These are phyloP conservation scores for Hanseniaspora lachancei DNA, from an alignment of 805 yeast species.

Conservation along the genomic window DNA sequence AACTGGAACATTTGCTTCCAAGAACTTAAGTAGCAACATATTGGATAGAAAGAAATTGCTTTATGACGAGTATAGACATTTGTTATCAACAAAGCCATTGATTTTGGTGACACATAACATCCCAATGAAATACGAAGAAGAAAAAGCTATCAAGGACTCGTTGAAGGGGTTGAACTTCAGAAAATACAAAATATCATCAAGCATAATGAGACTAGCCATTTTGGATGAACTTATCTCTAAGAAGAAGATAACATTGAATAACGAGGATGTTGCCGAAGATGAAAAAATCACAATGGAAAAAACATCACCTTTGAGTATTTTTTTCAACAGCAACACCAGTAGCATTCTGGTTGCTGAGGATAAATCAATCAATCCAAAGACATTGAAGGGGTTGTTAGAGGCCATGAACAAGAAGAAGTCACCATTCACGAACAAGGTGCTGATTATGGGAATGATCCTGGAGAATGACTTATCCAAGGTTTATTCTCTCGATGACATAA, in stretches of 20 bases:
- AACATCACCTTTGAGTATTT: constrained; percentile 54
- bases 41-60: constrained; percentile 63
- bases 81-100: constrained; percentile 56
- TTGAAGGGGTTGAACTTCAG: constrained; percentile 42
- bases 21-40: neutral
- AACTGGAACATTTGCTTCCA: neutral
- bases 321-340: constrained; percentile 79
- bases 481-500: constrained; percentile 32
- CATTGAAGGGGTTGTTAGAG: constrained; percentile 49
- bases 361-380: constrained; percentile 54
- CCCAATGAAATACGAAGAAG: constrained; percentile 59
- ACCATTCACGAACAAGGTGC: constrained; percentile 41
- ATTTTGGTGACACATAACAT: constrained; percentile 75
- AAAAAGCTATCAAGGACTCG: constrained; percentile 47
- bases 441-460: constrained; percentile 74
- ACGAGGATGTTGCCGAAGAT: constrained; percentile 13
- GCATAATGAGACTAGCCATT: constrained; percentile 53
- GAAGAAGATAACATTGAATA: constrained; percentile 32
- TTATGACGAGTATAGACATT: constrained; percentile 62
- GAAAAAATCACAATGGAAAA: constrained; percentile 42
- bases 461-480: constrained; percentile 41
- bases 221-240: constrained; percentile 69
- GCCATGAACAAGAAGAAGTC: constrained; percentile 42
- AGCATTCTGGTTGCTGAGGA: constrained; percentile 39
- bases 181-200: constrained; percentile 36